These are phyloP conservation scores for Boletus sp. DNA, from an alignment of 1,284 basidiomycete genomes.

Conservation along the genomic window DNA sequence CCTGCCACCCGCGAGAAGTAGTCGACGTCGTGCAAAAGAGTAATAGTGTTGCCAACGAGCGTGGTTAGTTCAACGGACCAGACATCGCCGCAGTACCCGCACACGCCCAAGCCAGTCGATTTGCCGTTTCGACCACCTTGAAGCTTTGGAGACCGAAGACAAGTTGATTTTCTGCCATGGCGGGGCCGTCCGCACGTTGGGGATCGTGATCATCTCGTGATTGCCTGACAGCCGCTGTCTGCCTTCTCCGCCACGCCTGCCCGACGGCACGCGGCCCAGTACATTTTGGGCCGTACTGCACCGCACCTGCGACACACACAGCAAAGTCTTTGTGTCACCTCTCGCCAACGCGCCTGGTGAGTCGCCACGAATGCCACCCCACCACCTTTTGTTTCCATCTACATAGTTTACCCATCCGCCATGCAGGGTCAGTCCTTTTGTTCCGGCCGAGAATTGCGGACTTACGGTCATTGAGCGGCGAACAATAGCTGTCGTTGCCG, in stretches of 20 bases:
- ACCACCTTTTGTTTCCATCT: background rate
- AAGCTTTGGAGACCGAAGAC: background rate
- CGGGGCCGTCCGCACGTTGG: too few species aligned
- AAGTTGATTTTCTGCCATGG: too few species aligned
- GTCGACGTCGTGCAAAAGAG: conserved; percentile 1
- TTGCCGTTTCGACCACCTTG: too few species aligned
- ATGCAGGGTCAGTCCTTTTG: background rate
- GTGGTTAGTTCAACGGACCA: background rate
- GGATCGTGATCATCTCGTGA: background rate
- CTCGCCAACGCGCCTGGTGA: conserved; percentile 4
- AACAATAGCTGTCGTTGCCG: conserved; percentile 12
- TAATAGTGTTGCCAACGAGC: conserved; percentile 8
- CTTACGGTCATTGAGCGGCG: conserved; percentile 25
- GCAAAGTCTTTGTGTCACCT: too few species aligned
- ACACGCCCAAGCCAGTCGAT: background rate
- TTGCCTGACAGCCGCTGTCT: background rate
- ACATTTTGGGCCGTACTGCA: too few species aligned
- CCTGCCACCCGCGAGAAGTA: conserved; percentile 3
- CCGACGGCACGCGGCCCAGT: background rate
- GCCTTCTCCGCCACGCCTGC: background rate
- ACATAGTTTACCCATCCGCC: background rate
- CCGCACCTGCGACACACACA: too few species aligned
- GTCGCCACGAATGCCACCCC: background rate
- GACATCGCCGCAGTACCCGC: conserved; percentile 13
- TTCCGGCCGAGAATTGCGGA: conserved; percentile 25